Evolutionary conservation across 1,284 basidiomycete genomes (phyloP), one percentile per base, ranked within the genome.

Genomic region (Golubevia sp.): DNA sequence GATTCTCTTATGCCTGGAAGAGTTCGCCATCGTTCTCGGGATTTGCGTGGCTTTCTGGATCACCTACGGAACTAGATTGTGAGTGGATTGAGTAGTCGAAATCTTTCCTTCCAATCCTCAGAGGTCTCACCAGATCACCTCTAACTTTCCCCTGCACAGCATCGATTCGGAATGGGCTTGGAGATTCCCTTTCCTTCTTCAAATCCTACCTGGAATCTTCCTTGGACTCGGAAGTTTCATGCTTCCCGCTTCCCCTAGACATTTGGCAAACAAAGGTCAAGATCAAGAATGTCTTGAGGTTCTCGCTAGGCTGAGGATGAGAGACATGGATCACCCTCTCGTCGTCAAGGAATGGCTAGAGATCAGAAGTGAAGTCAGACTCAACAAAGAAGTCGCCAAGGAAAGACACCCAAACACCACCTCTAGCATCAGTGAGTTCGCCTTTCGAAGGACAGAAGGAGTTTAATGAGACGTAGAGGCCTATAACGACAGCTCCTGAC

Each of bases 31-130:
- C 25, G 67, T 69, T 1, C n/a, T 66, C 21, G 67, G 67, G 24
- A 73, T 74, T 57, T 65, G 66, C 26, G 56, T 71, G 24, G 69
- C 71, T 20, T 71, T 62, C 44, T 74, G n/a, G n/a, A n/a, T n/a
- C n/a, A n/a, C n/a, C n/a, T n/a, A n/a, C n/a, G n/a, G n/a, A n/a
- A n/a, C n/a, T n/a, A n/a, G n/a, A n/a, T n/a, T n/a, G n/a, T n/a
- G 53, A 13, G 58, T 71, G 30, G 52, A 56, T 55, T 61, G 24
- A 58, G 55, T 50, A n/a, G 30, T 34, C 11, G 5, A 34, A n/a
- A n/a, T n/a, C n/a, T n/a, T n/a, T n/a, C n/a, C n/a, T n/a, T n/a
- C n/a, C n/a, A n/a, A n/a, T n/a, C n/a, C n/a, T n/a, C n/a, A n/a
- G n/a, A n/a, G n/a, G n/a, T n/a, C n/a, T n/a, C n/a, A n/a, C n/a